Conservation (phyloP, 1,284 basidiomycete genomes). For the Ustilago loliicola region DNA sequence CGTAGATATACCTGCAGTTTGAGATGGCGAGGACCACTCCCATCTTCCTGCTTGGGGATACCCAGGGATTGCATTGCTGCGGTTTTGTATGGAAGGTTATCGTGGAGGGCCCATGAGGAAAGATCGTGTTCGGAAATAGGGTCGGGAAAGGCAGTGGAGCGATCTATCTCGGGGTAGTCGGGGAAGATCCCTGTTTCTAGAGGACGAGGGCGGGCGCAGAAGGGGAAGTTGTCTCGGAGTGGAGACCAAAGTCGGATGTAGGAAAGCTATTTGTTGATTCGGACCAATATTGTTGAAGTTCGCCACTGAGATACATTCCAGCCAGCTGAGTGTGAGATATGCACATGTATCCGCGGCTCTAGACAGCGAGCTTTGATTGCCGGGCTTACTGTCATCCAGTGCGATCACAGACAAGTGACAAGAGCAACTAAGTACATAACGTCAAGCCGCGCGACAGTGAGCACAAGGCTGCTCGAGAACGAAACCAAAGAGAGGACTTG, state of each 20-base stretch:
- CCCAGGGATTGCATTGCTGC: background rate
- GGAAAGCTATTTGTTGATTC: background rate
- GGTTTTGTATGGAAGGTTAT: background rate
- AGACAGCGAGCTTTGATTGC: too few species aligned
- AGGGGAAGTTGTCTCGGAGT: background rate
- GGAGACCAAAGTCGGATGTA: background rate
- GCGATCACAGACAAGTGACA: too few species aligned
- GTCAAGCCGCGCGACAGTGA: too few species aligned
- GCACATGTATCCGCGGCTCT: too few species aligned
- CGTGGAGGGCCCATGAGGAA: background rate
- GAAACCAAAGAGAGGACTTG: too few species aligned
- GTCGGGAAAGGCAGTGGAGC: background rate
- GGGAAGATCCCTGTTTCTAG: background rate
- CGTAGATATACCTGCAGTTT: background rate
- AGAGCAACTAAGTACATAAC: too few species aligned
- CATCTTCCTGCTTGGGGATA: background rate
- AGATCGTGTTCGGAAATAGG: background rate
- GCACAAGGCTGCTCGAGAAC: too few species aligned
- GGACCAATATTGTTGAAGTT: too few species aligned
- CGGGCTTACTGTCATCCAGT: too few species aligned
- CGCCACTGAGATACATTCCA: too few species aligned
- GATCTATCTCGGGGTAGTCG: background rate
- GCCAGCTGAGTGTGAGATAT: too few species aligned
- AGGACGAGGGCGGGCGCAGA: background rate
- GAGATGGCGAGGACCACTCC: background rate